Percentiles rank a stretch among this genome's conserved stretches.
These are phyloP conservation scores for Fusarium albosuccineum DNA, from an alignment of 2,329 filamentous ascomycete species.

Conservation along the genomic window DNA sequence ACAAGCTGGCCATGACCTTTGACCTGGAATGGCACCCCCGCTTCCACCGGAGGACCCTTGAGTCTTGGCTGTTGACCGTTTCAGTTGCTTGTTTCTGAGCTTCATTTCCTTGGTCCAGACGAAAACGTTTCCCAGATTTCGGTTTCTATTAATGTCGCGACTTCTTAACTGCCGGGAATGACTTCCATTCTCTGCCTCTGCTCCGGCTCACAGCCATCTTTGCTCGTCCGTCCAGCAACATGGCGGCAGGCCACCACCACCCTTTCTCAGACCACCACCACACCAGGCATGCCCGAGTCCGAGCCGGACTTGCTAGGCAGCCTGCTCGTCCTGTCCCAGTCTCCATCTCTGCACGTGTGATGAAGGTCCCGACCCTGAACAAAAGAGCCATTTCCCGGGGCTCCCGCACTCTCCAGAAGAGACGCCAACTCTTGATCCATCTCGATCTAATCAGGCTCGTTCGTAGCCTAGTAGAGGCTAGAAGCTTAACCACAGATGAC, in stretches of 20 bases:
- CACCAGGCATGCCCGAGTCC: slow-evolving; percentile 23
- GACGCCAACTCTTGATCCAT: slow-evolving; percentile 20
- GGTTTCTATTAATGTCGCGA: slow-evolving; percentile 32
- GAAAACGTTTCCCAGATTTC: slow-evolving; percentile 28
- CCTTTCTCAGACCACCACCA: slow-evolving; percentile 22
- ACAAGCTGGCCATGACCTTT: slow-evolving; percentile 28
- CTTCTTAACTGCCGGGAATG: slow-evolving; percentile 28
- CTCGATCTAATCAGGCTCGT: slow-evolving; percentile 28
- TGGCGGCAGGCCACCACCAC: slow-evolving; percentile 8
- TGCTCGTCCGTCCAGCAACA: slow-evolving; percentile 1
- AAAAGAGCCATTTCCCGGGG: slow-evolving; percentile 19
- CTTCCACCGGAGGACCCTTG: slow-evolving; percentile 35
- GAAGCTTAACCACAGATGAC: slow-evolving; percentile 26
- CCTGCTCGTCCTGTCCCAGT: slow-evolving; percentile 22
- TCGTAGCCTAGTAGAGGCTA: slow-evolving; percentile 23
- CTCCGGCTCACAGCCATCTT: slow-evolving; percentile 10
- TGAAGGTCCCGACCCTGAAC: slow-evolving; percentile 9
- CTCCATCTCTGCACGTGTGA: slow-evolving; percentile 33
- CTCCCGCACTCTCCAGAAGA: slow-evolving; percentile 16
- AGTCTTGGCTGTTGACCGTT: slow-evolving; percentile 19
- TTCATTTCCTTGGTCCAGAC: slow-evolving; percentile 27
- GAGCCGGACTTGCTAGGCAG: slow-evolving; percentile 11
- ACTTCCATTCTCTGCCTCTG: slow-evolving; percentile 16
- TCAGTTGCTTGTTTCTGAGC: slow-evolving; percentile 23
- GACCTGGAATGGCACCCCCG: slow-evolving; percentile 27